Base-by-base conservation (phyloP, 352 stramenopile genomes). In the Globisporangium acanthophoron region DNA sequence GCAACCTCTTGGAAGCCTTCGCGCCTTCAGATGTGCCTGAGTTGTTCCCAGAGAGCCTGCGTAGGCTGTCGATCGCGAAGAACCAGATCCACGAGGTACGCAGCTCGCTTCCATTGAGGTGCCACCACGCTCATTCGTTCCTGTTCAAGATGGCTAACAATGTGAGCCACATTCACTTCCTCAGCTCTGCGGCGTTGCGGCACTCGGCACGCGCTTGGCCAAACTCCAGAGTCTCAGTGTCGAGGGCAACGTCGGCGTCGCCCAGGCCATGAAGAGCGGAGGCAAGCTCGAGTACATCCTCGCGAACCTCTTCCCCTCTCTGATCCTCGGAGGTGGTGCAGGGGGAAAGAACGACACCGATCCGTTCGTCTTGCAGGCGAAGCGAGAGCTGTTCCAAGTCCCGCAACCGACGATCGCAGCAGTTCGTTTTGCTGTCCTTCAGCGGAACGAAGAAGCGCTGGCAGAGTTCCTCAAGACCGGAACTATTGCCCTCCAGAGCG, bases 31-130 rank as follows among this genome's bases (percentile, higher is more conserved):
- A 54, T 3, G 67, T 64, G 7, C 27, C 51, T 8, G 61, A 54
- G 1, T 39, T 80, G 13, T 85, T 90, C 21, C 77, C 77, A 15
- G 43, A 57, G 0, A 66, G 33, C 13, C 61, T 90, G 31, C 72
- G 67, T 11, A 69, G 72, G 39, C 61, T 90, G 5, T 72, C 74
- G 7, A 70, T 88, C 21, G 66, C 68, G 5, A 78, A 78, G 52
- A 90, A 90, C 60, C 67, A 83, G 58, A 84, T 90, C 33, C 66
- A 85, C 45, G 69, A 87, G 59, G 77, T 87, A 59, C 15, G 52
- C 9, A 21, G 31, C 21, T 45, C 18, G 9, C 2, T 13, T 8
- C 49, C 18, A 29, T 27, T 6, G 18, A 48, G 24, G 24, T 31
- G 9, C 9, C 8, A 35, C 16, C 33, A 20, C n/a, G 18, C 29